Conservation (phyloP, 176 grass and related monocot genomes). For the Aegilops bicornis region DNA sequence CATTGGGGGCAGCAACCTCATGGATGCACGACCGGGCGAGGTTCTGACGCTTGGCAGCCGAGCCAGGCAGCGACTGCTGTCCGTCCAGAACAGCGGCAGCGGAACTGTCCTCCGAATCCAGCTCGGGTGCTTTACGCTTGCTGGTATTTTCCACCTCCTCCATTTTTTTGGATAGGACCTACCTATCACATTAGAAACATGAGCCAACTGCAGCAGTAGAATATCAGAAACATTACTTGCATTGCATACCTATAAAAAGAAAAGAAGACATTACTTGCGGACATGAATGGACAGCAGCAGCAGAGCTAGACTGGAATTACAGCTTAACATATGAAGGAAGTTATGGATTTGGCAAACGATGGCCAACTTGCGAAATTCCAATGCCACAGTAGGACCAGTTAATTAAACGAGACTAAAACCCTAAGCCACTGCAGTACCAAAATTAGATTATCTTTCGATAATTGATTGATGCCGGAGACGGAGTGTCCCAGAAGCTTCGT, state of each 20-base stretch:
- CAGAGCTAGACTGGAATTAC: background rate
- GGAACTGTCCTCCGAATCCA: background rate
- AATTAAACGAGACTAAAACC: background rate
- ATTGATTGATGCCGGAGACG: background rate
- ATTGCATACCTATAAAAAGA: background rate
- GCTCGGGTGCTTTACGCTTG: constrained; percentile 50
- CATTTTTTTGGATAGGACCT: constrained; percentile 8
- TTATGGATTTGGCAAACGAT: background rate
- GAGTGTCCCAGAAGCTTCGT: background rate
- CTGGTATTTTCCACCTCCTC: constrained; percentile 30
- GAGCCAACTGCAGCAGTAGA: background rate
- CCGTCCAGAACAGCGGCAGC: background rate
- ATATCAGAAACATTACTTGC: background rate
- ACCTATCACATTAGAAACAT: background rate
- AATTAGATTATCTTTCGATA: background rate
- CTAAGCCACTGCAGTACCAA: background rate
- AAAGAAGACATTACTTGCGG: background rate
- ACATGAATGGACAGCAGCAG: background rate
- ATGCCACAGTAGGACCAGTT: background rate
- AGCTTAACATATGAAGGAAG: background rate
- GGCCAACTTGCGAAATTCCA: background rate
- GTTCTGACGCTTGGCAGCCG: constrained; percentile 61
- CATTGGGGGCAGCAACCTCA: constrained; percentile 80
- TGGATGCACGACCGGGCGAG: constrained; percentile 75
- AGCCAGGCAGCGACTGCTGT: constrained; percentile 7